Percentiles rank a stretch among this genome's conserved stretches.
Conservation (phyloP, 208 protist species). For the Spongospora subterranea region DNA sequence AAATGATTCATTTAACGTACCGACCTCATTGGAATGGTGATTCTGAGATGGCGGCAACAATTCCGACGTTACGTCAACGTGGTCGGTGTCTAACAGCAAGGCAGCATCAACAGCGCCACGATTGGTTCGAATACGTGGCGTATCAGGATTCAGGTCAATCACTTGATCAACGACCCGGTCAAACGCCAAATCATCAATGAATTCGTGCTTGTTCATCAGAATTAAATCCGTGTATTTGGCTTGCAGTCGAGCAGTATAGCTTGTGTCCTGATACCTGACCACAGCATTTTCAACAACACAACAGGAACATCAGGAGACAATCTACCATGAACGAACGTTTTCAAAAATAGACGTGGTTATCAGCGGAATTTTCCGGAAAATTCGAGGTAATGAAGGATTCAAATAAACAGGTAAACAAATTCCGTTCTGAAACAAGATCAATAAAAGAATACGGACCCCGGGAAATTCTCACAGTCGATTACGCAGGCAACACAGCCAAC, state of each 20-base stretch:
- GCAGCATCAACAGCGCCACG: background rate
- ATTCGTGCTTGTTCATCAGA: constrained; percentile 31
- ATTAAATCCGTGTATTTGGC: constrained; percentile 48
- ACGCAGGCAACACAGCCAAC: background rate
- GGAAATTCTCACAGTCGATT: constrained; percentile 55
- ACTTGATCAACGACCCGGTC: constrained; percentile 35
- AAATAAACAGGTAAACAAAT: no score
- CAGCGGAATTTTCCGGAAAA: no score
- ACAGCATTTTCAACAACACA: no score
- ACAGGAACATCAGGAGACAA: no score
- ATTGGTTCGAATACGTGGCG: background rate
- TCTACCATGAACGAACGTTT: no score
- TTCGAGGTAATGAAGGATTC: no score
- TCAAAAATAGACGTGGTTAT: no score
- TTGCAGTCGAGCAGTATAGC: constrained; percentile 18
- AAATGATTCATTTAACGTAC: background rate
- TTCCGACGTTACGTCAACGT: background rate
- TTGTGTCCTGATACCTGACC: constrained; percentile 39
- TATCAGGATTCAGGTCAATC: constrained; percentile 45
- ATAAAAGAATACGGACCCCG: background rate
- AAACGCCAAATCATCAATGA: background rate
- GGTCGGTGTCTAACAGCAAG: background rate
- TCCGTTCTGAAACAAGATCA: background rate
- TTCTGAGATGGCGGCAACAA: background rate
- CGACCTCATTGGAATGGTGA: constrained; percentile 36